Base-by-base conservation (phyloP, 2,329 filamentous ascomycete species). In the Parastagonospora avenae region DNA sequence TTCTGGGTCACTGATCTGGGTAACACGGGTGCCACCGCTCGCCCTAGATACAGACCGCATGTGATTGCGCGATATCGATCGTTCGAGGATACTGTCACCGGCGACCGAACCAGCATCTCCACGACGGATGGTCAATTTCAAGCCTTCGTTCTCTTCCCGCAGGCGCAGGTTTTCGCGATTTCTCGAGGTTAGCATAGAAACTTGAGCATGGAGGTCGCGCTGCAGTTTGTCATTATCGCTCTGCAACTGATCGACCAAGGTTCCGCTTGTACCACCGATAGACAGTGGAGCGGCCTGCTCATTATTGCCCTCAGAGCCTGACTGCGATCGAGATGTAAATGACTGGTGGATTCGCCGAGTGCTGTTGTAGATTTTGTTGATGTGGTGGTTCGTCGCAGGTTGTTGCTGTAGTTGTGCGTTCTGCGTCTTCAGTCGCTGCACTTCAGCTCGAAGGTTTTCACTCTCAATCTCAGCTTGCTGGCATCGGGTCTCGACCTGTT, bases 81-180 rank as follows among this genome's bases (percentile, higher is more conserved):
- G 86, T 53, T 97, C 94, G 29, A 97, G 84, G 37, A 97, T 89
- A 70, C 92, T 96, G 68, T 97, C 94, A 5, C 93, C 86, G 1
- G 91, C 80, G 46, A 83, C 74, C 2, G 84, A 86, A 67, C 60
- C 82, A 46, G 73, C 74, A 55, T 85, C 89, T 28, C 85, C 85
- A 56, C 91, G 86, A 47, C 92, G 87, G 59, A 92, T 88, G 1
- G 89, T 86, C 64, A 97, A 85, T 76, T 97, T 99, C 55, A 99
- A 80, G 55, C 97, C 92, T 74, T 99, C 94, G 56, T 97, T 97
- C 71, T 99, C 93, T 69, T 96, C 91, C 72, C 97, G 96, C 8
- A 99, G 80, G 4, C 92, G 86, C 70, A 97, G 92, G 69, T 96
- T 95, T 70, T 99, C 94, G 24, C 92, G 89, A 67, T 97, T 97